phyloP scores from a whole-genome alignment of 805 yeast genomes.

The Yamadazyma scolyti region DNA sequence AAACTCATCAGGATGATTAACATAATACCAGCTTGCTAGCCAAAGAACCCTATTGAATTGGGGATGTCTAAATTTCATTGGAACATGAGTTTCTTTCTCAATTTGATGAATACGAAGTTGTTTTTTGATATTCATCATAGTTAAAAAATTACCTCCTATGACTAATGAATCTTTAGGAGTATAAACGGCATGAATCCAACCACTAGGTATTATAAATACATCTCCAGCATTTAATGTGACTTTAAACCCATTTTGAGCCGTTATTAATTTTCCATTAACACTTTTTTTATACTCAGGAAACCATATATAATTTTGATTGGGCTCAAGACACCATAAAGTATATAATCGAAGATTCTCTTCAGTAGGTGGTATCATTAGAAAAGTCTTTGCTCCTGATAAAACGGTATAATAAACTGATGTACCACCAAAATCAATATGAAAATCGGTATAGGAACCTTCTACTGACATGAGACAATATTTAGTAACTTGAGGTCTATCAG shows the following conservation, averaged over 20 bases:
- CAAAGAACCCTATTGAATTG: constrained; percentile 67
- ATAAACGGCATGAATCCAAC: constrained; percentile 90
- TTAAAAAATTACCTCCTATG: constrained; percentile 84
- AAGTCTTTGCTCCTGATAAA: constrained; percentile 68
- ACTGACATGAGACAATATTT: constrained; percentile 87
- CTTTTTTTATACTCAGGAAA: constrained; percentile 49
- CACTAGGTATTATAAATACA: constrained; percentile 78
- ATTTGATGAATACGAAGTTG: constrained; percentile 61
- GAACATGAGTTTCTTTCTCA: constrained; percentile 69
- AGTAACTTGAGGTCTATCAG: constrained; percentile 56
- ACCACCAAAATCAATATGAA: constrained; percentile 90
- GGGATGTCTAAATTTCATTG: constrained; percentile 75
- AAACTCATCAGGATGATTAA: constrained; percentile 21
- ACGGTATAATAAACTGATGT: constrained; percentile 88
- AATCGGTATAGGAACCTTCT: constrained; percentile 75
- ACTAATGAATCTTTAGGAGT: constrained; percentile 80
- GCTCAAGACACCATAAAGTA: constrained; percentile 67
- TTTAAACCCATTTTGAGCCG: constrained; percentile 44
- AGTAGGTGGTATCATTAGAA: constrained; percentile 79
- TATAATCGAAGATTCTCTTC: constrained; percentile 56
- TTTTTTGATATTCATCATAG: constrained; percentile 55
- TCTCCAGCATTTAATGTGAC: constrained; percentile 62
- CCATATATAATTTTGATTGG: constrained; percentile 61
- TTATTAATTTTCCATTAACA: constrained; percentile 24
- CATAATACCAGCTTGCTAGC: constrained; percentile 53